phyloP scores from a whole-genome alignment of 1,139 yeast species.

The Saccharomycopsis phalli region DNA sequence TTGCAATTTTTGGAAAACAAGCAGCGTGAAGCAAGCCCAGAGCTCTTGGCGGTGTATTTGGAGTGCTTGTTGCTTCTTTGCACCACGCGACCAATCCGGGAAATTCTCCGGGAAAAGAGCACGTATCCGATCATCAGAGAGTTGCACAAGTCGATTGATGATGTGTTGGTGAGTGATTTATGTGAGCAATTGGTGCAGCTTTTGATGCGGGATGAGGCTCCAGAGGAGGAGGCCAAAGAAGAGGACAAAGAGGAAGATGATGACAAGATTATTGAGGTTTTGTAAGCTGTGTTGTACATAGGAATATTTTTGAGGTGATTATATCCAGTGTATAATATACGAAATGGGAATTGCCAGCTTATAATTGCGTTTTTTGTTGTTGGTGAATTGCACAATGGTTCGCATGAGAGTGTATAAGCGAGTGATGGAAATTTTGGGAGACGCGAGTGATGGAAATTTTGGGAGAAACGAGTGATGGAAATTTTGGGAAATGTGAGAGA shows the following conservation, averaged over 20 bases:
- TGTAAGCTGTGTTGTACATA: too few relatives aligned
- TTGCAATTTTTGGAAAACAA: slow-evolving; percentile 73
- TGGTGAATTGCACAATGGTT: too few relatives aligned
- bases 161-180: slow-evolving; percentile 58
- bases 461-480: too few relatives aligned
- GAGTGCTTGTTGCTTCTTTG: slow-evolving; percentile 73
- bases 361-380: too few relatives aligned
- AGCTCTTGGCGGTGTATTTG: slow-evolving; percentile 60
- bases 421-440: too few relatives aligned
- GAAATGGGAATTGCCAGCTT: too few relatives aligned
- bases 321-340: too few relatives aligned
- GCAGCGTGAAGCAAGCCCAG: slow-evolving; percentile 64
- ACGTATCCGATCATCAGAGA: slow-evolving; percentile 82
- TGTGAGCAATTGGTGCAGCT: slow-evolving; percentile 74
- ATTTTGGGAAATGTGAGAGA: too few relatives aligned
- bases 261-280: slow-evolving; percentile 17
- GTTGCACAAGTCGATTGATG: slow-evolving; percentile 60
- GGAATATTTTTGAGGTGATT: too few relatives aligned
- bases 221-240: slow-evolving; percentile 23
- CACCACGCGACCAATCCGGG: slow-evolving; percentile 66
- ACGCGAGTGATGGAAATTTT: too few relatives aligned
- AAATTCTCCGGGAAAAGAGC: slow-evolving; percentile 62
- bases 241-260: slow-evolving; percentile 18
- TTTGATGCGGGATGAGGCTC: slow-evolving; percentile 85
- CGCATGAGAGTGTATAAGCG: too few relatives aligned